Percentiles rank a stretch among this genome's conserved stretches.
Conservation (phyloP, 2,329 filamentous ascomycete species). For the Verticillium longisporum region DNA sequence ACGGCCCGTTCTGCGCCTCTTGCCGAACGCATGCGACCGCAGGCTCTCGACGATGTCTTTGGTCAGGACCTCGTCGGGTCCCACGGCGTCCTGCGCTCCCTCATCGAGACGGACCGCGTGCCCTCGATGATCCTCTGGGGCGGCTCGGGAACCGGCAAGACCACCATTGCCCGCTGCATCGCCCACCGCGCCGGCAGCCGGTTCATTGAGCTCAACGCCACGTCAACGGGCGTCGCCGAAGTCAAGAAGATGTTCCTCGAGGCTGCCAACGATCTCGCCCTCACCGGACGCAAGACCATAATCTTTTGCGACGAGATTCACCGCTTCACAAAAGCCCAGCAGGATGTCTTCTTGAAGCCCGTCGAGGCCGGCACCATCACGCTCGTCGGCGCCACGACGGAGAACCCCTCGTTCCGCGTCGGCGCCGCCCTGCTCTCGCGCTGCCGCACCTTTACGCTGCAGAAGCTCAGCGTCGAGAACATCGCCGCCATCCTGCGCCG, state of each 20-base stretch:
- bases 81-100: conserved; percentile 72
- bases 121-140: conserved; percentile 97
- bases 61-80: conserved; percentile 89
- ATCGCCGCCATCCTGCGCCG: conserved; percentile 67
- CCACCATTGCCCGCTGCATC: conserved; percentile 87
- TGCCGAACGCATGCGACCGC: conserved; percentile 89
- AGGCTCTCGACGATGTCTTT: conserved; percentile 74
- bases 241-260: conserved; percentile 89
- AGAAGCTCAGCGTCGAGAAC: conserved; percentile 66
- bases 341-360: conserved; percentile 89
- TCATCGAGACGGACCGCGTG: conserved; percentile 80
- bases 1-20: conserved; percentile 70
- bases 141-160: conserved; percentile 74
- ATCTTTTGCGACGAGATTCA: conserved; percentile 98
- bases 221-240: conserved; percentile 78
- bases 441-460: conserved; percentile 83
- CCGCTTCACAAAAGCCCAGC: conserved; percentile 83
- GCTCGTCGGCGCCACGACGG: conserved; percentile 89
- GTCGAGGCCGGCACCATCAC: conserved; percentile 89
- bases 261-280: conserved; percentile 67
- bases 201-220: conserved; percentile 95
- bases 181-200: conserved; percentile 74
- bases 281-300: conserved; percentile 88
- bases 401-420: conserved; percentile 94
- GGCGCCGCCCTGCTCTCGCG: conserved; percentile 80